Conservation (phyloP, 495 filamentous ascomycete genomes). For the Neurospora sp. region DNA sequence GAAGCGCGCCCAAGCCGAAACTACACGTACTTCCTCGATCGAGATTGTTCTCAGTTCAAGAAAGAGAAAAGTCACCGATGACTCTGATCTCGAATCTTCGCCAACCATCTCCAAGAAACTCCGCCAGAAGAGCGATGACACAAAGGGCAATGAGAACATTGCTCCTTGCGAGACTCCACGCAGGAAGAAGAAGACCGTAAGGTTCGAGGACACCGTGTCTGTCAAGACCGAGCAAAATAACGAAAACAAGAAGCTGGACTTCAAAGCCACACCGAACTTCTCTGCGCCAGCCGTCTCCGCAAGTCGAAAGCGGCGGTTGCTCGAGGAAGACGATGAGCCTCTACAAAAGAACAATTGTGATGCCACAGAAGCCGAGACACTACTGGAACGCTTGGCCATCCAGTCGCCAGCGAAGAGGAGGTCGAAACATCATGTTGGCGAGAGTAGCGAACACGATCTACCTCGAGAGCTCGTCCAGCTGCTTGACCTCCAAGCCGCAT, state of each 20-base stretch:
- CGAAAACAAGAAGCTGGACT: neutral
- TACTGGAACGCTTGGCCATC: conserved; percentile 32
- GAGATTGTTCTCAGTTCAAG: conserved; percentile 22
- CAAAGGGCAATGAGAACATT: neutral
- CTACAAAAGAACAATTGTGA: neutral
- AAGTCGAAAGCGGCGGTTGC: conserved; percentile 12
- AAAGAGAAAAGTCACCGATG: conserved; percentile 22
- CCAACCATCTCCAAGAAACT: conserved; percentile 16
- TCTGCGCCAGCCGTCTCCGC: conserved; percentile 1
- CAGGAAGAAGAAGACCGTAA: conserved; percentile 19
- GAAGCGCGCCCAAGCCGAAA: conserved; percentile 8
- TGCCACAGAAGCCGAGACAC: conserved; percentile 15
- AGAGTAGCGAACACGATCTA: conserved; percentile 16
- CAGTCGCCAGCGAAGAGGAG: conserved; percentile 20
- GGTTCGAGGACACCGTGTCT: conserved; percentile 12
- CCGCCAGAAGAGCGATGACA: conserved; percentile 8
- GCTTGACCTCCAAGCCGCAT: conserved; percentile 44
- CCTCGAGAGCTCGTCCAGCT: conserved; percentile 47
- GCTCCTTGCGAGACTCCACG: conserved; percentile 3
- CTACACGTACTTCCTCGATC: conserved; percentile 15
- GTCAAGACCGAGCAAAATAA: neutral
- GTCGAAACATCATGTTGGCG: neutral
- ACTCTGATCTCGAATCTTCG: conserved; percentile 3
- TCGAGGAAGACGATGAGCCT: conserved; percentile 10
- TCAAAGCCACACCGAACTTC: neutral